Conservation (phyloP, 768 basidiomycete species). For the Calvatia gigantea region DNA sequence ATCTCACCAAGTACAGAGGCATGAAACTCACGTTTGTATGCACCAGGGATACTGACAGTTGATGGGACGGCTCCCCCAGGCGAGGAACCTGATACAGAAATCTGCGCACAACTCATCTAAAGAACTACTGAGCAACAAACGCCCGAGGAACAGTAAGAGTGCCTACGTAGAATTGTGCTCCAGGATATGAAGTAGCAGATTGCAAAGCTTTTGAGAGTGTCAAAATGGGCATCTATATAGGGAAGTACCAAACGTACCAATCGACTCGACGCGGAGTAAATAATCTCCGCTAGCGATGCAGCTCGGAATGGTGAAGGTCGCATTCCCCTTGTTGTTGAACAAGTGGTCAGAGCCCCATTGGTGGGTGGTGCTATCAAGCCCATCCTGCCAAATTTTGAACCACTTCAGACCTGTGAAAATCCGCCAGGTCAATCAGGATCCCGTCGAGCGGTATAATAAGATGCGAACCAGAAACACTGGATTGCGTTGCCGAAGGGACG, state of each 20-base stretch:
- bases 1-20: conserved; percentile 28
- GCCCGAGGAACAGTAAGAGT: no score
- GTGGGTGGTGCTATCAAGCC: conserved; percentile 24
- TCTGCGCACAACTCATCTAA: not conserved
- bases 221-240: not conserved
- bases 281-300: conserved; percentile 49
- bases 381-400: conserved; percentile 54
- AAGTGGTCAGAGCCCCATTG: conserved; percentile 50
- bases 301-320: conserved; percentile 40
- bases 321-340: conserved; percentile 46
- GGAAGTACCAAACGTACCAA: conserved; percentile 30
- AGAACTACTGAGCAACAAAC: no score
- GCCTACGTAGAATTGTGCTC: conserved; percentile 56
- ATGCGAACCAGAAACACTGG: no score
- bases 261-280: conserved; percentile 48
- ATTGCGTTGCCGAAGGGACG: conserved; percentile 41
- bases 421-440: no score
- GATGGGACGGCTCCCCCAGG: conserved; percentile 36
- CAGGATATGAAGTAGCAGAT: conserved; percentile 42
- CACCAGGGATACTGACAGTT: conserved; percentile 48
- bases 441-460: no score
- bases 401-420: conserved; percentile 46
- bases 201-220: conserved; percentile 31
- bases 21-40: conserved; percentile 34
- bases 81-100: conserved; percentile 40